Base-by-base conservation (phyloP, 148 eudicot species). In the Silene latifolia region DNA sequence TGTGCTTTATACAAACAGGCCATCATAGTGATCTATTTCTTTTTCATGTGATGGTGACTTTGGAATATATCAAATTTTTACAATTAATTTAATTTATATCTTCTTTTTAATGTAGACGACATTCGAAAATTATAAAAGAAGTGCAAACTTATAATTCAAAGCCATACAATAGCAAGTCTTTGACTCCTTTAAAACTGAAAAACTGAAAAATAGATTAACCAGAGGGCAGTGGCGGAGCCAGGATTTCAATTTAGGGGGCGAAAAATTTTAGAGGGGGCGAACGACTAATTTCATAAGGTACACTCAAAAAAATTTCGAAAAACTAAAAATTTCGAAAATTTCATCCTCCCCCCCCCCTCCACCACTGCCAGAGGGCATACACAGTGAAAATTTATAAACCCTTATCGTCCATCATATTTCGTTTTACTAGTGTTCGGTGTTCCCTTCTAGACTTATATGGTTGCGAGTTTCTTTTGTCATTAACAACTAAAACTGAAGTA, bases 1-100 rank as follows among this genome's bases (percentile, higher is more conserved):
- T 78, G 54, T 48, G 14, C 72, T 81, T 82, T 85, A 60, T 78
- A 69, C 58, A 78, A 76, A 81, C 81, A 47, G 73, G 79, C 69
- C 23, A 51, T 20, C 29, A 69, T 75, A 63, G 21, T 29, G 44
- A 70, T 20, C 32, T 17, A 57, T 25, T 75, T 75, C 77, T 58
- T 54, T 71, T 51, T 54, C 47, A 47, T 77, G 6, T 62, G 79
- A 77, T 61, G 67, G 60, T 17, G 74, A 76, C 79, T 76, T 76
- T 62, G 60, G 69, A 25, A 61, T 73, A 57, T 72, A 74, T 76
- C 74, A 76, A 48, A 47, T 60, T 64, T 71, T 65, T 72, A 83
- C 75, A 57, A 68, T 14, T 60, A 60, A 20, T 60, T 21, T n/a
- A n/a, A n/a, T n/a, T 48, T 14, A 11, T 14, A 48, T 48, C 4